A percentile compares a stretch with the other conserved stretches of the same genome.
These are phyloP conservation scores for sorghum (Sorghum bicolor) DNA, from an alignment of 176 grass and related monocot genomes.

Conservation along the genomic window Sorghum_bicolor_NCBIv3 NC_012874.2:68647001-68647500, in stretches of 20 bases:
- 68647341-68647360: constrained; percentile 94
- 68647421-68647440: constrained; percentile 96
- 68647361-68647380: constrained; percentile 96
- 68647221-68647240: constrained; percentile 75
- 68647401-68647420: constrained; percentile 97
- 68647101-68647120: constrained; percentile 94
- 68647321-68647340: constrained; percentile 60
- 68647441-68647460: constrained; percentile 88
- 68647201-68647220: constrained; percentile 86
- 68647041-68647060: constrained; percentile 16
- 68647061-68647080: background rate
- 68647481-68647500: constrained; percentile 1
- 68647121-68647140: constrained; percentile 99
- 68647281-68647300: background rate
- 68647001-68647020: constrained; percentile 67
- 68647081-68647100: background rate
- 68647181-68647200: constrained; percentile 89
- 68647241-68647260: constrained; percentile 20
- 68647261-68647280: constrained; percentile 23
- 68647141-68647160: constrained; percentile 93
- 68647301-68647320: constrained; percentile 31
- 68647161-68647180: constrained; percentile 94
- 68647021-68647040: background rate
- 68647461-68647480: constrained; percentile 74
- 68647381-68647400: constrained; percentile 97